These are phyloP conservation scores for Teunomyces gatunensis DNA, from an alignment of 805 yeast genomes.

Conservation along the genomic window DNA sequence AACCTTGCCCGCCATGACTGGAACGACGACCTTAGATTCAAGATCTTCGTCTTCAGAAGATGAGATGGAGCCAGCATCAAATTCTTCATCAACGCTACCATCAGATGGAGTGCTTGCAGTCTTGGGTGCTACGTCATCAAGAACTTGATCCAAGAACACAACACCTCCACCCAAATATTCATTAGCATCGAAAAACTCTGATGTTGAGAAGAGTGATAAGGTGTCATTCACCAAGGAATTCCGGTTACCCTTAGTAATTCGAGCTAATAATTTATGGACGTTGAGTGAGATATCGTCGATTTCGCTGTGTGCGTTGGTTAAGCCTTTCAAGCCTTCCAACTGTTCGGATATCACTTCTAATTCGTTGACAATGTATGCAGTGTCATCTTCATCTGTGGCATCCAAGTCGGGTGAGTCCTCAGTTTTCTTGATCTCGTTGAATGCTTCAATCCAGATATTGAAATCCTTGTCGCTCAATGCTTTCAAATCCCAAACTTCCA, in stretches of 20 bases:
- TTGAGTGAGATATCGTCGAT: constrained; percentile 17
- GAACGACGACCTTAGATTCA: neutral
- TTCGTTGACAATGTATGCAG: constrained; percentile 11
- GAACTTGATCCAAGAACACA: constrained; percentile 40
- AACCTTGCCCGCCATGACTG: neutral
- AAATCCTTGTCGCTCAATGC: constrained; percentile 66
- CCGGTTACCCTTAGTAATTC: constrained; percentile 8
- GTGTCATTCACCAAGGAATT: constrained; percentile 18
- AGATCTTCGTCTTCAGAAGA: constrained; percentile 12
- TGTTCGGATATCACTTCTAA: constrained; percentile 1
- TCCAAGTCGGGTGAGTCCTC: constrained; percentile 4
- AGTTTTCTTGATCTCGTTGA: constrained; percentile 50
- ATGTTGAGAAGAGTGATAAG: constrained; percentile 27
- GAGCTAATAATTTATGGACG: constrained; percentile 16
- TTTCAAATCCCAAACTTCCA: constrained; percentile 89
- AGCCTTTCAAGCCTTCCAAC: constrained; percentile 3
- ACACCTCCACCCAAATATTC: constrained; percentile 55
- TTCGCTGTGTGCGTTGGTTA: constrained; percentile 2
- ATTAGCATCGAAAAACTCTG: constrained; percentile 58
- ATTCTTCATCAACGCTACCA: constrained; percentile 15
- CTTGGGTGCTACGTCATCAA: constrained; percentile 5
- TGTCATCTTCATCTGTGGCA: constrained; percentile 9
- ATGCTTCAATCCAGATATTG: constrained; percentile 79
- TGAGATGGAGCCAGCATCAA: constrained; percentile 16
- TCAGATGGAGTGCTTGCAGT: constrained; percentile 6